phyloP scores from a whole-genome alignment of 768 basidiomycete species.

The Pulveroboletus sp. region DNA sequence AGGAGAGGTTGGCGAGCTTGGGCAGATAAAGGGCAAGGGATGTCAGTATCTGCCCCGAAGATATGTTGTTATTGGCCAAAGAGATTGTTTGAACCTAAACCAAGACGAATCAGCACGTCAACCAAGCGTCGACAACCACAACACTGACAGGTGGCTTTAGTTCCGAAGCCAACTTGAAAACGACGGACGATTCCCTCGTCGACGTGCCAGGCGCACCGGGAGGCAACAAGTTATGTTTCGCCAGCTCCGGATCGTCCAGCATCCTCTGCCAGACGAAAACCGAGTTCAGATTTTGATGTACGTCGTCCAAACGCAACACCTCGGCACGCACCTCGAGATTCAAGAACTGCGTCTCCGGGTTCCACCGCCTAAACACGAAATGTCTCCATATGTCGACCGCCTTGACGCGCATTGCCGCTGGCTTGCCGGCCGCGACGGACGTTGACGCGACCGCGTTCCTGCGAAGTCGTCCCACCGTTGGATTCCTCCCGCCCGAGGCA shows the following conservation, averaged over 20 bases:
- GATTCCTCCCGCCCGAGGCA: slow-evolving; percentile 44
- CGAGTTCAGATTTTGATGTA: background rate
- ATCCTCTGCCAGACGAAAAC: slow-evolving; percentile 51
- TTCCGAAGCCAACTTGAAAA: slow-evolving; percentile 82
- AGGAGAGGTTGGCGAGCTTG: slow-evolving; percentile 70
- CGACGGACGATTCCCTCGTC: slow-evolving; percentile 67
- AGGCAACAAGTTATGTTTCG: slow-evolving; percentile 62
- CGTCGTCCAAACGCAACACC: no score
- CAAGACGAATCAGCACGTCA: background rate
- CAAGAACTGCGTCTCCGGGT: slow-evolving; percentile 62
- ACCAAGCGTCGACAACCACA: background rate
- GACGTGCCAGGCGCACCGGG: slow-evolving; percentile 67
- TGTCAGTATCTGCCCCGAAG: slow-evolving; percentile 53
- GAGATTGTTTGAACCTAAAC: slow-evolving; percentile 74
- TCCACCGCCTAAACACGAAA: slow-evolving; percentile 70
- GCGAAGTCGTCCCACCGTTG: slow-evolving; percentile 51
- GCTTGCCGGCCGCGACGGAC: slow-evolving; percentile 6
- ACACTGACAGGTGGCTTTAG: slow-evolving; percentile 66
- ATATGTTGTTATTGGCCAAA: slow-evolving; percentile 73
- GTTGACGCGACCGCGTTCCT: slow-evolving; percentile 50
- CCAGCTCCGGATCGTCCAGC: slow-evolving; percentile 71
- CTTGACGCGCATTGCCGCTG: slow-evolving; percentile 31
- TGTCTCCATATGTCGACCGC: slow-evolving; percentile 69
- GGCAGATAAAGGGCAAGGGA: slow-evolving; percentile 74
- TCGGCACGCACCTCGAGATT: slow-evolving; percentile 81